phyloP scores from a whole-genome alignment of 2,329 filamentous ascomycete species.

The Trichoderma sp. region DNA sequence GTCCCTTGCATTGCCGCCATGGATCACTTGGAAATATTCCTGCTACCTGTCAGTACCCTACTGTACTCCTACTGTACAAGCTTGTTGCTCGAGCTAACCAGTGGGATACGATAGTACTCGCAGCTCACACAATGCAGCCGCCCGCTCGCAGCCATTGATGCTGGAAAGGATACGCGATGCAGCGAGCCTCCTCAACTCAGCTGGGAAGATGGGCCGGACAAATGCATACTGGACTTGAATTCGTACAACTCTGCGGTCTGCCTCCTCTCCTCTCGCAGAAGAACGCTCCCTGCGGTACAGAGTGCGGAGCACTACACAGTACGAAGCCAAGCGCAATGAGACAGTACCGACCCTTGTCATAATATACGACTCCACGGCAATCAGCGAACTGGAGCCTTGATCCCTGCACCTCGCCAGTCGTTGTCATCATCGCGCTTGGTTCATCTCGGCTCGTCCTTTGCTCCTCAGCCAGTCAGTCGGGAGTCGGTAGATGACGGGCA shows the following conservation, averaged over 20 bases:
- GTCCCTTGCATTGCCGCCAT: neutral
- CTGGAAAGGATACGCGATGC: neutral
- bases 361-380: conserved; percentile 15
- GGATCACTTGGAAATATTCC: neutral
- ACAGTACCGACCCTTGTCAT: neutral
- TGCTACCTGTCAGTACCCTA: neutral
- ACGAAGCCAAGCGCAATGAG: neutral
- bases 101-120: neutral
- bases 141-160: neutral
- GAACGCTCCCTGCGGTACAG: neutral
- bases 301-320: neutral
- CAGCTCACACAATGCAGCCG: neutral
- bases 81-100: neutral
- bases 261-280: neutral
- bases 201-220: neutral
- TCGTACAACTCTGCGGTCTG: neutral
- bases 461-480: neutral
- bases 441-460: conserved; percentile 12
- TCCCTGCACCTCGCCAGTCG: neutral
- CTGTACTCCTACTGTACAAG: neutral
- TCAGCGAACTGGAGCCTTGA: conserved; percentile 13
- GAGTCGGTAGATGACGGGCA: conserved; percentile 9
- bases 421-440: conserved; percentile 15
- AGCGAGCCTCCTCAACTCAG: neutral
- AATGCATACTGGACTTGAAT: neutral